Conservation (phyloP, 176 grass and related monocot species). For the Zoysia japonica region DNA sequence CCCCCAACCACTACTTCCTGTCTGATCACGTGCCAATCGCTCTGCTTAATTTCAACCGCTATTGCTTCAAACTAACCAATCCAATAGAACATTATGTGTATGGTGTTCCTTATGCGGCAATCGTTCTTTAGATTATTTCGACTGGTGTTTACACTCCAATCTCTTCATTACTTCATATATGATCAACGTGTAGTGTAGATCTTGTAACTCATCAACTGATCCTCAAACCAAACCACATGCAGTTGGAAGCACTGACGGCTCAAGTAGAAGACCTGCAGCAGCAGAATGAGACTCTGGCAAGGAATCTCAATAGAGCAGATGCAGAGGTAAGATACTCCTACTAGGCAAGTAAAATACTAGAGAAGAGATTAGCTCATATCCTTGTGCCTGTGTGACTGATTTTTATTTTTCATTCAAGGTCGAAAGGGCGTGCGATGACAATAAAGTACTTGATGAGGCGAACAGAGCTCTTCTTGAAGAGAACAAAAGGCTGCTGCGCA, state of each 20-base stretch:
- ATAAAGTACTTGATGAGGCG: slow-evolving; percentile 67
- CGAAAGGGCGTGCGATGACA: slow-evolving; percentile 70
- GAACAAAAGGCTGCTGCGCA: slow-evolving; percentile 62
- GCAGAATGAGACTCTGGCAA: slow-evolving; percentile 67
- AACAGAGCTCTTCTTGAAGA: slow-evolving; percentile 71
- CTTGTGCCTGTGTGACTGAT: background rate
- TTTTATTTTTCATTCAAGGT: slow-evolving; percentile 41
- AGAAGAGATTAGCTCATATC: background rate
- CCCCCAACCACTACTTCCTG: background rate
- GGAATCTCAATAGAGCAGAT: slow-evolving; percentile 82
- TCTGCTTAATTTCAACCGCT: background rate
- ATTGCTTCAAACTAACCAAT: background rate
- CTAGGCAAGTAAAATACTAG: background rate
- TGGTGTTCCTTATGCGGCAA: too few relatives aligned
- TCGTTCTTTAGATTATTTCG: too few relatives aligned
- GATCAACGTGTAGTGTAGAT: background rate
- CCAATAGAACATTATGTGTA: background rate
- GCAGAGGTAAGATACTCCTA: slow-evolving; percentile 62
- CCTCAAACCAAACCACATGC: background rate
- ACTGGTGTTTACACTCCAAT: too few relatives aligned
- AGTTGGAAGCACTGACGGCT: slow-evolving; percentile 47
- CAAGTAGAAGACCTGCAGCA: slow-evolving; percentile 65
- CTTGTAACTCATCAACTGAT: background rate
- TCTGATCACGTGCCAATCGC: too few relatives aligned
- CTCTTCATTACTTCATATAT: background rate